Evolutionary conservation across 495 filamentous ascomycete species (phyloP), one percentile per base, ranked within the genome.

Genomic region (Daldinia loculata): DNA sequence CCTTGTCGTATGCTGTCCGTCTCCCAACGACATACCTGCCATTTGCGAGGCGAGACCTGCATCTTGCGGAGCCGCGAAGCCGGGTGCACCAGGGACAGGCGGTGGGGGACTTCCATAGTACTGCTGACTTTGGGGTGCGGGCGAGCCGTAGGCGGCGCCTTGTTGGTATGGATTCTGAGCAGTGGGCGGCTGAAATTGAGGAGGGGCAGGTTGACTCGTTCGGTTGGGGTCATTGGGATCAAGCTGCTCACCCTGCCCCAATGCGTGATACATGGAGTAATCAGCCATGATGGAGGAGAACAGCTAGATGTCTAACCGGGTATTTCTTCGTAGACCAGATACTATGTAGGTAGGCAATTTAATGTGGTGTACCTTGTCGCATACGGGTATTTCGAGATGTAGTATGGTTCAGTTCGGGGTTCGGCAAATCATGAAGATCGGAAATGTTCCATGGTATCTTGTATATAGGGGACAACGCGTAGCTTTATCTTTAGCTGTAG

Each of bases 1-100:
- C 67, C 86, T 82, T 36, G 76, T 80, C 60, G 85, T 84, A 57
- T 82, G 82, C 24, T 80, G 75, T 12, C 68, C 69, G 66, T 86
- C 83, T 59, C 88, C 89, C 72, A 98, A 84, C 14, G 85, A 89
- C 85, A 96, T 86, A 12, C 89, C 88, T 38, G 91, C 89, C 94
- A 98, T 94, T 79, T 98, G 93, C n/a, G 89, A 88, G 34, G 92
- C 83, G 69, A 99, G 78, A 26, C 88, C 89, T 29, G 84, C 89
- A 62, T 87, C 83, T 74, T 75, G 32, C 24, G 79, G 72, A 41
- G 80, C 69, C 1, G 71, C 81, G 61, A 82, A 84, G 5, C 75
- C 78, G 7, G 75, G 78, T 12, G 75, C 61, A n/a, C 73, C 77
- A 19, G 68, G 64, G 17, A 3, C 64, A 11, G 78, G 80, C 36